Evolutionary conservation across 2,329 filamentous ascomycete genomes (phyloP).

Genomic region (Periconia digitata): DNA sequence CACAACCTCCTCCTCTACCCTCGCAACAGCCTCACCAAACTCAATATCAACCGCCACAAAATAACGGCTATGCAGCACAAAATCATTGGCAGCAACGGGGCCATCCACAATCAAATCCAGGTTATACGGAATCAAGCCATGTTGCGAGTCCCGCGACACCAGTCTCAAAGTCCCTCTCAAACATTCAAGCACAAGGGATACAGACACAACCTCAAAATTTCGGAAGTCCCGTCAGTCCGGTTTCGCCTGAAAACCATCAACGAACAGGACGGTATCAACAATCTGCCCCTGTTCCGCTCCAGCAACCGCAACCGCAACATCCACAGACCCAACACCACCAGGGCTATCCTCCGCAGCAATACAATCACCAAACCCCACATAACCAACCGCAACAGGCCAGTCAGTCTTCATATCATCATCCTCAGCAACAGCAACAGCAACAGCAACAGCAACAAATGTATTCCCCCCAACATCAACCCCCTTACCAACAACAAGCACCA

Average conservation of each 20-base stretch:
- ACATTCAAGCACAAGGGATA: slow-evolving; percentile 28
- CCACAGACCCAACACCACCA: not conserved
- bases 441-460: slow-evolving; percentile 8
- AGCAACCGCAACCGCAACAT: slow-evolving; percentile 9
- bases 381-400: too few species aligned
- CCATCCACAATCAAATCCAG: slow-evolving; percentile 14
- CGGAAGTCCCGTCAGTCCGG: slow-evolving; percentile 42
- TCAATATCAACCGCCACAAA: slow-evolving; percentile 16
- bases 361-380: slow-evolving; percentile 12
- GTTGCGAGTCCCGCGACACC: slow-evolving; percentile 29
- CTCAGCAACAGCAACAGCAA: slow-evolving; percentile 3
- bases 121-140: slow-evolving; percentile 24
- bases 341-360: slow-evolving; percentile 15
- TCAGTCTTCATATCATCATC: too few species aligned
- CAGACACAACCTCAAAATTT: slow-evolving; percentile 24
- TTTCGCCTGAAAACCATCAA: slow-evolving; percentile 33
- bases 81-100: slow-evolving; percentile 22
- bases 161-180: slow-evolving; percentile 32
- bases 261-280: slow-evolving; percentile 23
- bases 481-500: slow-evolving; percentile 37
- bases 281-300: slow-evolving; percentile 19
- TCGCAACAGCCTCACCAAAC: slow-evolving; percentile 24
- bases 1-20: slow-evolving; percentile 36
- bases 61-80: slow-evolving; percentile 11
- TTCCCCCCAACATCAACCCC: slow-evolving; percentile 29